A percentile compares a stretch with the other conserved stretches of the same genome.
phyloP scores from a whole-genome alignment of 1,284 basidiomycete genomes.

The Ceratobasidium sp. region DNA sequence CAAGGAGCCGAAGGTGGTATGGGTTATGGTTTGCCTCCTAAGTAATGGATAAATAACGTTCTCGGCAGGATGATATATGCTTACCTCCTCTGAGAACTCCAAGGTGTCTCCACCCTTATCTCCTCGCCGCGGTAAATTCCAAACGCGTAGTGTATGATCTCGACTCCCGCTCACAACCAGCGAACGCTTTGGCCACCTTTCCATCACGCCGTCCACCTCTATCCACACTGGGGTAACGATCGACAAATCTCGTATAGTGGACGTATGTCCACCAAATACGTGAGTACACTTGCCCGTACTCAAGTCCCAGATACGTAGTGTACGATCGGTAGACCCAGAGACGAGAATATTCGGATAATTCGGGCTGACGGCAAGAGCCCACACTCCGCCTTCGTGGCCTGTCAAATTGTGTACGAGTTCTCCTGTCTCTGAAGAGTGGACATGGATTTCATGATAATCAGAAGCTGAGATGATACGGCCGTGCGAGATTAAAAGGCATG shows the following conservation, averaged over 20 bases:
- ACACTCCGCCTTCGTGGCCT: constrained; percentile 95
- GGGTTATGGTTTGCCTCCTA: constrained; percentile 85
- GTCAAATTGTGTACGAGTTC: constrained; percentile 76
- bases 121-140: constrained; percentile 80
- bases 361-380: constrained; percentile 79
- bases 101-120: constrained; percentile 80
- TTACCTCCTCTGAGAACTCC: constrained; percentile 72
- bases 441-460: constrained; percentile 92
- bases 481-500: constrained; percentile 91
- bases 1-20: constrained; percentile 83
- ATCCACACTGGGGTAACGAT: constrained; percentile 88
- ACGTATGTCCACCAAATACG: constrained; percentile 92
- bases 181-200: constrained; percentile 85
- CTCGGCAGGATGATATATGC: constrained; percentile 65
- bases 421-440: constrained; percentile 86
- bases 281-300: constrained; percentile 83
- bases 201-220: constrained; percentile 67
- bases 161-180: constrained; percentile 94
- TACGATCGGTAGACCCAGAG: constrained; percentile 93
- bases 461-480: constrained; percentile 95
- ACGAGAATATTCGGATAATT: constrained; percentile 76
- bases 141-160: constrained; percentile 89
- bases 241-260: constrained; percentile 90
- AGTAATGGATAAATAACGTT: background rate
- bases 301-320: constrained; percentile 93